Conservation (phyloP, 495 filamentous ascomycete genomes). For the Geoglossum glabrum region DNA sequence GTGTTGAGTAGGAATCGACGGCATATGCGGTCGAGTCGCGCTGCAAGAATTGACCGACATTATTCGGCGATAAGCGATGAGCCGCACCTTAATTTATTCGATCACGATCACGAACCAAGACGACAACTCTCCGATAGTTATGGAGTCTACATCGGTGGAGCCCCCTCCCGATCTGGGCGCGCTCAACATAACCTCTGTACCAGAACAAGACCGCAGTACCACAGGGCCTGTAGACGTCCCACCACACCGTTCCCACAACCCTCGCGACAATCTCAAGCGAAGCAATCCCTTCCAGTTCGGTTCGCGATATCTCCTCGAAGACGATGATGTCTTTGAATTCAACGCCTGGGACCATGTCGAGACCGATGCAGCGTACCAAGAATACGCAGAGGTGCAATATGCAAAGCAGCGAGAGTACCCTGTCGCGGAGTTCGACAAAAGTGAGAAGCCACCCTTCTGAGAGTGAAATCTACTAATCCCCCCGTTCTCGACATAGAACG, state of each 20-base stretch:
- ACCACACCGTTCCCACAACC: conserved; percentile 34
- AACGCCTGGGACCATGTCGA: conserved; percentile 98
- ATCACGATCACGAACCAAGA: background rate
- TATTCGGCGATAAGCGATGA: background rate
- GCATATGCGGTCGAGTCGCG: too few relatives aligned
- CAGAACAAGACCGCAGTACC: background rate
- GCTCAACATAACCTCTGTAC: background rate
- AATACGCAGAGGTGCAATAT: conserved; percentile 64
- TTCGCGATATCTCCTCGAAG: conserved; percentile 59
- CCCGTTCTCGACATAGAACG: conserved; percentile 23
- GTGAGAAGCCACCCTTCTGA: conserved; percentile 19
- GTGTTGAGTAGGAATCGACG: too few relatives aligned
- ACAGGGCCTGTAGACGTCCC: conserved; percentile 11
- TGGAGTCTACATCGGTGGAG: background rate
- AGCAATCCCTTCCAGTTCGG: conserved; percentile 90
- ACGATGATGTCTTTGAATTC: conserved; percentile 79
- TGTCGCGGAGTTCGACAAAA: conserved; percentile 71
- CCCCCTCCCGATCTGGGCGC: background rate
- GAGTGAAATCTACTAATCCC: background rate
- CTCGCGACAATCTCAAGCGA: conserved; percentile 48
- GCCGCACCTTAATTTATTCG: background rate
- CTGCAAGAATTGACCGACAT: too few relatives aligned
- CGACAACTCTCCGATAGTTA: background rate
- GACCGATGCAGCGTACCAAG: conserved; percentile 62
- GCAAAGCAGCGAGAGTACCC: conserved; percentile 60